Conservation (phyloP, 2,329 filamentous ascomycete species). For the Colletotrichum sidae region DNA sequence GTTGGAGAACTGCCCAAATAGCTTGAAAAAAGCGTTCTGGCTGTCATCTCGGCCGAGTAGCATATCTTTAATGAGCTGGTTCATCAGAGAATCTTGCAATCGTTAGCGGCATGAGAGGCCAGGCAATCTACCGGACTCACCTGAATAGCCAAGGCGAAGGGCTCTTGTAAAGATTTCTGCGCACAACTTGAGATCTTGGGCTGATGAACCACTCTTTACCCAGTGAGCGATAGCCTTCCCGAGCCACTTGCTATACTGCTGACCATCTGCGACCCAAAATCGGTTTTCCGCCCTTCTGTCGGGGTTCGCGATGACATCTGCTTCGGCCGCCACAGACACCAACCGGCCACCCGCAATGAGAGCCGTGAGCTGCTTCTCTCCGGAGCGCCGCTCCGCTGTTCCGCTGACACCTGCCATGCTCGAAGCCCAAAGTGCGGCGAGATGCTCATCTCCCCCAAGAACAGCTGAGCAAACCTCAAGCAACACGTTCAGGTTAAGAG, state of each 20-base stretch:
- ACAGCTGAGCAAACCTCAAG: slow-evolving; percentile 58
- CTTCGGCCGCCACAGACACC: slow-evolving; percentile 65
- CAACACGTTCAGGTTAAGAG: slow-evolving; percentile 56
- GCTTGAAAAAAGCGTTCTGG: slow-evolving; percentile 42
- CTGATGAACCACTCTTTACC: slow-evolving; percentile 45
- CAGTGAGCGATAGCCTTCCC: slow-evolving; percentile 69
- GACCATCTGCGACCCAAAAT: slow-evolving; percentile 74
- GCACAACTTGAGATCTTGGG: slow-evolving; percentile 53
- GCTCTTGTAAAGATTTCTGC: slow-evolving; percentile 67
- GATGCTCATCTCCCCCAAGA: slow-evolving; percentile 51
- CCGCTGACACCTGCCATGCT: slow-evolving; percentile 38
- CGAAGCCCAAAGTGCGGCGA: slow-evolving; percentile 53
- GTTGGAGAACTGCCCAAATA: slow-evolving; percentile 51
- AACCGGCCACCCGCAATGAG: slow-evolving; percentile 62
- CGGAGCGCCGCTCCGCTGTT: slow-evolving; percentile 44
- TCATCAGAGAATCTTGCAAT: slow-evolving; percentile 55
- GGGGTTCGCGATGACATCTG: slow-evolving; percentile 60
- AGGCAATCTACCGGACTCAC: slow-evolving; percentile 54
- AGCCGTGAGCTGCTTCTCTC: slow-evolving; percentile 57
- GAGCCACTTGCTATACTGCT: slow-evolving; percentile 77
- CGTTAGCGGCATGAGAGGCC: not conserved
- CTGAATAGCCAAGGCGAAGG: slow-evolving; percentile 78
- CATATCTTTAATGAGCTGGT: slow-evolving; percentile 50
- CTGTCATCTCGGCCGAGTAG: slow-evolving; percentile 46
- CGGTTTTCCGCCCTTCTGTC: slow-evolving; percentile 42